Conservation (phyloP, 768 basidiomycete species). For the Tephrocybe rancida region DNA sequence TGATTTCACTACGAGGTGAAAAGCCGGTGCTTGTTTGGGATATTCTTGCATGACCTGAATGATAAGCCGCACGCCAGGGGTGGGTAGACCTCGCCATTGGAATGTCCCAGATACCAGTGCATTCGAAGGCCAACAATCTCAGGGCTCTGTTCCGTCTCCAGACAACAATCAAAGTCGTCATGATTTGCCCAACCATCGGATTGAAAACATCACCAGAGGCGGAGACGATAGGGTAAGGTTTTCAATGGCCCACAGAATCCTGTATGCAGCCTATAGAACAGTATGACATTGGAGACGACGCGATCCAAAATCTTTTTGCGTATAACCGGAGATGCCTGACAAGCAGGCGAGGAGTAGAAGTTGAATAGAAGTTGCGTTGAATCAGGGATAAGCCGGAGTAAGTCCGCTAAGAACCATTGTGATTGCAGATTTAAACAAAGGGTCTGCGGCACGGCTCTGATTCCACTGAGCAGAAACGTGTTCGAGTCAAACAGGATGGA, state of each 20-base stretch:
- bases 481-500: slow-evolving; percentile 43
- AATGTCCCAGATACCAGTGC: slow-evolving; percentile 86
- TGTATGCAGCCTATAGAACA: slow-evolving; percentile 25
- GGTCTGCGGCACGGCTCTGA: slow-evolving; percentile 44
- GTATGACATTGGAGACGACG: slow-evolving; percentile 35
- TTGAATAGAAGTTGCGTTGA: slow-evolving; percentile 43
- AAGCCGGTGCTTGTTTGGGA: slow-evolving; percentile 91
- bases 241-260: slow-evolving; percentile 34
- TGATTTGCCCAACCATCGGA: slow-evolving; percentile 66
- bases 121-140: slow-evolving; percentile 80
- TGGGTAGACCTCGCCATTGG: slow-evolving; percentile 58
- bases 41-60: slow-evolving; percentile 74
- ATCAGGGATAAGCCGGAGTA: slow-evolving; percentile 43
- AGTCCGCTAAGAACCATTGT: slow-evolving; percentile 52
- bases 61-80: slow-evolving; percentile 70
- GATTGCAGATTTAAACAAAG: slow-evolving; percentile 44
- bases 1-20: slow-evolving; percentile 90
- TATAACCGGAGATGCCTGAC: slow-evolving; percentile 29
- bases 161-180: slow-evolving; percentile 66
- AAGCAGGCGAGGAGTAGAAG: slow-evolving; percentile 42
- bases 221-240: slow-evolving; percentile 42
- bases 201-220: slow-evolving; percentile 90
- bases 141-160: slow-evolving; percentile 75
- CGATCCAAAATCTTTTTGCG: slow-evolving; percentile 43
- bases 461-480: slow-evolving; percentile 46